These are phyloP conservation scores for Phtheirospermum japonicum DNA, from an alignment of 257 asterid genomes.

Conservation along the genomic window DNA sequence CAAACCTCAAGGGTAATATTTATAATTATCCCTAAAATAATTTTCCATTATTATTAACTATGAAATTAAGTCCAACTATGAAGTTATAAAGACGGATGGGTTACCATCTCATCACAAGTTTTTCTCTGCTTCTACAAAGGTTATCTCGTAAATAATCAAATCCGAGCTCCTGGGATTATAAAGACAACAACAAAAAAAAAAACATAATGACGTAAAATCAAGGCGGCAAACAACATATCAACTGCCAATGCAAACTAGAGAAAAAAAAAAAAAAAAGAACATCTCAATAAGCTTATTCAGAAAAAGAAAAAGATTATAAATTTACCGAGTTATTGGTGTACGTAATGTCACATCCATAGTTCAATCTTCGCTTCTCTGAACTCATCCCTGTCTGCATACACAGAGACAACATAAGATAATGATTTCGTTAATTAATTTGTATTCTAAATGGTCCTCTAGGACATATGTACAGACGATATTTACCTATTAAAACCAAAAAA, in stretches of 20 bases:
- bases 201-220: conserved; percentile 17
- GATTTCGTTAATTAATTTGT: no score
- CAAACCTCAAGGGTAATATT: no score
- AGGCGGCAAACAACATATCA: conserved; percentile 16
- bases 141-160: conserved; percentile 96
- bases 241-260: conserved; percentile 14
- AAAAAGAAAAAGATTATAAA: conserved; percentile 18
- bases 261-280: background rate
- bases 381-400: conserved; percentile 73
- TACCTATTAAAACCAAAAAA: background rate
- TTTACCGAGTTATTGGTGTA: conserved; percentile 90
- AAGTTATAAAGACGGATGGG: conserved; percentile 22
- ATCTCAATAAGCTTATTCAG: background rate
- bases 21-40: background rate
- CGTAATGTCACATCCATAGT: conserved; percentile 88
- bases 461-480: background rate
- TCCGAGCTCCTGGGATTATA: conserved; percentile 79
- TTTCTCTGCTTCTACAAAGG: conserved; percentile 65
- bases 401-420: conserved; percentile 22
- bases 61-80: conserved; percentile 21
- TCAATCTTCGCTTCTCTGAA: conserved; percentile 60
- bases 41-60: conserved; percentile 11
- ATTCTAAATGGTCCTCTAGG: conserved; percentile 10
- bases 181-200: conserved; percentile 9
- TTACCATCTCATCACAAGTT: conserved; percentile 98